phyloP scores from a whole-genome alignment of 257 asterid species.

The Fraxinus pennsylvanica region DNA sequence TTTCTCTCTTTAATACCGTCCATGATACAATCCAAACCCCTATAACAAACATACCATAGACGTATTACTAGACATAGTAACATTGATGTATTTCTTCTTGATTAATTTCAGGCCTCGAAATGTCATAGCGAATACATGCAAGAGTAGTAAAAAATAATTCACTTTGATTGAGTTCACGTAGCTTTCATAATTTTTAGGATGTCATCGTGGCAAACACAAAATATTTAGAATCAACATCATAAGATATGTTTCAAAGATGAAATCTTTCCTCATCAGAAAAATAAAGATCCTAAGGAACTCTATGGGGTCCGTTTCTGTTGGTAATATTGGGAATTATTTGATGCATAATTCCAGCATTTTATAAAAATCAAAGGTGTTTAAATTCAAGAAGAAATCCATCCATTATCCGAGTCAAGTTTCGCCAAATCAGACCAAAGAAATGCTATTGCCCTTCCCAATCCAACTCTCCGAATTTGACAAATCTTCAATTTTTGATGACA shows the following conservation, averaged over 20 bases:
- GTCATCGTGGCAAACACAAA: background rate
- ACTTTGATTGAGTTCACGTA: too few species aligned
- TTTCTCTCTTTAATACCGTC: too few species aligned
- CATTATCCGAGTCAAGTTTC: conserved; percentile 30
- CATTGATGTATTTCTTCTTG: too few species aligned
- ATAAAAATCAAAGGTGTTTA: background rate
- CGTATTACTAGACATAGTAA: too few species aligned
- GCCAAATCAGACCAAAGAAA: conserved; percentile 21
- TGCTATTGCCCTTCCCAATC: conserved; percentile 7
- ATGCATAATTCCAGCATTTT: background rate
- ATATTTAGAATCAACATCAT: background rate
- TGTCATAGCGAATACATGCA: too few species aligned
- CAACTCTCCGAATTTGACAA: conserved; percentile 48
- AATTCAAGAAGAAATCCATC: background rate
- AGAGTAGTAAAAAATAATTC: too few species aligned
- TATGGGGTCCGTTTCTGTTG: background rate
- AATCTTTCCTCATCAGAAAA: background rate
- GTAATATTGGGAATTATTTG: background rate
- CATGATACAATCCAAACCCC: too few species aligned
- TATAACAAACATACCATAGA: background rate
- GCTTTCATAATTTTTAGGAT: background rate
- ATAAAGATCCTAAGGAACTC: background rate
- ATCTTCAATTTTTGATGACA: background rate
- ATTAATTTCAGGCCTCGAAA: too few species aligned
- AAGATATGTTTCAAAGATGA: background rate